Evolutionary conservation across 148 eudicot genomes (phyloP).

Genomic region (Persicaria tinctoria): DNA sequence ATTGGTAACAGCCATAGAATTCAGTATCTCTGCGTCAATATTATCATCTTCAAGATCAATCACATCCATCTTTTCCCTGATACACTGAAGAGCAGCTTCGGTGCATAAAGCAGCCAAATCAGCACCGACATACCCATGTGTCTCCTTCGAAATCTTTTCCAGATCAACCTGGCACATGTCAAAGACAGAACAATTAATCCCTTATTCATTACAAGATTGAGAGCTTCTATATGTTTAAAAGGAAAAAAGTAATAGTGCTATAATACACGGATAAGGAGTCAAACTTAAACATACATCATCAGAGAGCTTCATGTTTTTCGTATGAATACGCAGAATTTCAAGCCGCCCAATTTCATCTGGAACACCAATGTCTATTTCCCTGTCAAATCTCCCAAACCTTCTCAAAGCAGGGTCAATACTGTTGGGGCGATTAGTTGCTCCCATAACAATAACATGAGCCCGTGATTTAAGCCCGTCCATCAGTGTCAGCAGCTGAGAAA

Average conservation of each 20-base stretch:
- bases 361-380: constrained; percentile 88
- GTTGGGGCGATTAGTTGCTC: constrained; percentile 82
- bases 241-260: neutral
- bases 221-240: neutral
- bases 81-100: constrained; percentile 18
- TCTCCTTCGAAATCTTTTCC: constrained; percentile 69
- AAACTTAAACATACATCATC: constrained; percentile 42
- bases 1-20: constrained; percentile 78
- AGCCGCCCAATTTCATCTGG: constrained; percentile 86
- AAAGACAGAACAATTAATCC: neutral
- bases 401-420: constrained; percentile 83
- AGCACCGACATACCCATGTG: constrained; percentile 83
- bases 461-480: constrained; percentile 90
- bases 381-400: constrained; percentile 79
- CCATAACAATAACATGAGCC: constrained; percentile 82
- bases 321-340: constrained; percentile 81
- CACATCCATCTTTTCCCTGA: constrained; percentile 87
- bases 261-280: neutral
- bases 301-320: constrained; percentile 79
- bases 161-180: constrained; percentile 49
- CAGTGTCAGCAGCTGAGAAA: constrained; percentile 75
- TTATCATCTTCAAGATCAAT: constrained; percentile 78
- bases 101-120: constrained; percentile 81
- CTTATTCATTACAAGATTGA: neutral
- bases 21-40: constrained; percentile 79